phyloP scores from a whole-genome alignment of 75 land plant species.

The Picea sitchensis region DNA sequence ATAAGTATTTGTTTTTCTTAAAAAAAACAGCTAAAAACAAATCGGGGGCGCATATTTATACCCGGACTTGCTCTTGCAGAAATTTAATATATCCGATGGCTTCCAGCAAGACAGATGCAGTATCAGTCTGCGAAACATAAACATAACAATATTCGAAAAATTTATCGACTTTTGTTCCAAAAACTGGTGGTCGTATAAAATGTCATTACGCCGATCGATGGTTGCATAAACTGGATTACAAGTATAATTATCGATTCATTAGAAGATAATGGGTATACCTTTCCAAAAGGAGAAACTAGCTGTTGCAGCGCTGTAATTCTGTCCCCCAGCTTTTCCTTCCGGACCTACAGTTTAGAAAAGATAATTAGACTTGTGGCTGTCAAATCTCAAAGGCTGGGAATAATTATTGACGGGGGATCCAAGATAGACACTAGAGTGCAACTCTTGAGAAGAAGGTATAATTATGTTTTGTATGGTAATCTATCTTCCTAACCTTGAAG shows the following conservation, averaged over 20 bases:
- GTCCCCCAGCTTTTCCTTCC: constrained; percentile 70
- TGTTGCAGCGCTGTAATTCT: constrained; percentile 70
- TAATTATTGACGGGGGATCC: too few relatives aligned
- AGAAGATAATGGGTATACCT: constrained; percentile 32
- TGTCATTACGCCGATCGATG: not conserved
- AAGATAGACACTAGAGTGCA: too few relatives aligned
- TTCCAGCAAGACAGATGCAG: constrained; percentile 86
- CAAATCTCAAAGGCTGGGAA: too few relatives aligned
- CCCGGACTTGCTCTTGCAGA: constrained; percentile 86
- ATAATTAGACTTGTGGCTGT: too few relatives aligned
- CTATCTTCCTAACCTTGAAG: not conserved
- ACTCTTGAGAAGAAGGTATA: too few relatives aligned
- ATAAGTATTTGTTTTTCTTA: not conserved
- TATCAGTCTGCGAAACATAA: constrained; percentile 67
- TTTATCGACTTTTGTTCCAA: not conserved
- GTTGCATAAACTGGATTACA: not conserved
- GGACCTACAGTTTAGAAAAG: constrained; percentile 28
- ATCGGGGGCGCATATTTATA: constrained; percentile 24
- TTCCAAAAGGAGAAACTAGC: constrained; percentile 73
- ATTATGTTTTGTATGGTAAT: too few relatives aligned
- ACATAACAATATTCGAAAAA: constrained; percentile 3
- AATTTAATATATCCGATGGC: constrained; percentile 88
- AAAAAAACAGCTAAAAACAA: constrained; percentile 6
- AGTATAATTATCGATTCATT: not conserved
- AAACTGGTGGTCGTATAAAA: not conserved